Percentiles rank a stretch among this genome's conserved stretches.
Evolutionary conservation across 2,329 filamentous ascomycete species (phyloP).

Genomic region (Fusarium phyllophilum): DNA sequence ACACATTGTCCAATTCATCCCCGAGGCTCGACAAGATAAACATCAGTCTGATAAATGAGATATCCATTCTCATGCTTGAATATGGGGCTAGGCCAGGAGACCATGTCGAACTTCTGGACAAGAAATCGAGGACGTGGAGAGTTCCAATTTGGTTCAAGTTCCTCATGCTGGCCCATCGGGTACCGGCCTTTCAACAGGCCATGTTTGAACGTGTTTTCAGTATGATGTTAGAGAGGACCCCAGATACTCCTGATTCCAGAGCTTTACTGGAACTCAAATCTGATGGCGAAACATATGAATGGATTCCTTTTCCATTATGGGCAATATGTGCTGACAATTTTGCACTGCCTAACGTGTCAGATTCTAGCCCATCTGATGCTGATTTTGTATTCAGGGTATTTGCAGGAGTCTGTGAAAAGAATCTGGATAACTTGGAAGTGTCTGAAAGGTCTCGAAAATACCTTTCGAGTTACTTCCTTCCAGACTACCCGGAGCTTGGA

Average conservation of each 20-base stretch:
- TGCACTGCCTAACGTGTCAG: not conserved
- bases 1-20: not conserved
- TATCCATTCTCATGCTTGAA: not conserved
- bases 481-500: not conserved
- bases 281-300: not conserved
- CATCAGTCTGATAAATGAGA: not conserved
- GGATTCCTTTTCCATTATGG: constrained; percentile 2
- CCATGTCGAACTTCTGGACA: not conserved
- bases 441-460: not conserved
- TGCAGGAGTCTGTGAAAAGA: not conserved
- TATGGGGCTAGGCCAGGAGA: not conserved
- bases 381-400: not conserved
- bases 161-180: not conserved
- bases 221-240: not conserved
- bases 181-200: not conserved
- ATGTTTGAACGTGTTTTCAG: not conserved
- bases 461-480: not conserved
- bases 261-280: not conserved
- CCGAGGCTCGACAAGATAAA: too few relatives aligned
- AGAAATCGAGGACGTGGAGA: not conserved
- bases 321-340: not conserved
- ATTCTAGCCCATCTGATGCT: not conserved
- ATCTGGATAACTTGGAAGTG: not conserved
- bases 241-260: not conserved
- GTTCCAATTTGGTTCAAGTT: constrained; percentile 6